Conservation (phyloP, 768 basidiomycete genomes). For the Macrolepiota fuliginosa region DNA sequence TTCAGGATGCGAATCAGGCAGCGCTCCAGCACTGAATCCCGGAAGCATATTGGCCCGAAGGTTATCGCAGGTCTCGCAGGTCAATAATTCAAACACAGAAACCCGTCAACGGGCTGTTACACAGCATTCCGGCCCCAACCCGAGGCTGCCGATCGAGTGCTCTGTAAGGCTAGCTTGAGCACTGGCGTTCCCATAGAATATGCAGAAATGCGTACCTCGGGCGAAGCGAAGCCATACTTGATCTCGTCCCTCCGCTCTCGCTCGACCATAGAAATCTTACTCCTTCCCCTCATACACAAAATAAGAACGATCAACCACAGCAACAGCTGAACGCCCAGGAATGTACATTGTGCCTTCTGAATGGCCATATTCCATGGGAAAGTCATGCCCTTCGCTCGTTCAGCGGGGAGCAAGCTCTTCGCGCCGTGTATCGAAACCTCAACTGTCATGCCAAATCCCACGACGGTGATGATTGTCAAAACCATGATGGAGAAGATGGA, state of each 20-base stretch:
- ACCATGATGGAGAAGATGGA: slow-evolving; percentile 17
- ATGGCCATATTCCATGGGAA: slow-evolving; percentile 27
- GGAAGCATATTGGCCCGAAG: slow-evolving; percentile 5
- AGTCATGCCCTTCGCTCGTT: slow-evolving; percentile 20
- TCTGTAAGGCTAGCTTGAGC: neutral
- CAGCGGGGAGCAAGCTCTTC: slow-evolving; percentile 21
- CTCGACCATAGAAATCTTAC: slow-evolving; percentile 2
- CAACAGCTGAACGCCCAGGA: slow-evolving; percentile 21
- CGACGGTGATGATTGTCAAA: slow-evolving; percentile 20
- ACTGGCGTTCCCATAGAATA: neutral
- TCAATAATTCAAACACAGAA: neutral
- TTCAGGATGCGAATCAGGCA: slow-evolving; percentile 10
- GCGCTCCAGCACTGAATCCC: slow-evolving; percentile 8
- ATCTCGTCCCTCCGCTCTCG: slow-evolving; percentile 9
- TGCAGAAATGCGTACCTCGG: neutral
- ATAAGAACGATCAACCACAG: slow-evolving; percentile 14
- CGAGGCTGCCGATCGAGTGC: neutral
- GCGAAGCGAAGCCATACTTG: slow-evolving; percentile 13
- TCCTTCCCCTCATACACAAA: slow-evolving; percentile 13
- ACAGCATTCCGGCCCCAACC: neutral
- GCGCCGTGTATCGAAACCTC: slow-evolving; percentile 23
- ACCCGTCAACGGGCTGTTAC: neutral
- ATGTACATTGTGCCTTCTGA: slow-evolving; percentile 23
- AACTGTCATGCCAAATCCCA: slow-evolving; percentile 25
- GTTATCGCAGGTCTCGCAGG: neutral